These are phyloP conservation scores for Xylariaceae sp. DNA, from an alignment of 2,329 filamentous ascomycete species.

Conservation along the genomic window DNA sequence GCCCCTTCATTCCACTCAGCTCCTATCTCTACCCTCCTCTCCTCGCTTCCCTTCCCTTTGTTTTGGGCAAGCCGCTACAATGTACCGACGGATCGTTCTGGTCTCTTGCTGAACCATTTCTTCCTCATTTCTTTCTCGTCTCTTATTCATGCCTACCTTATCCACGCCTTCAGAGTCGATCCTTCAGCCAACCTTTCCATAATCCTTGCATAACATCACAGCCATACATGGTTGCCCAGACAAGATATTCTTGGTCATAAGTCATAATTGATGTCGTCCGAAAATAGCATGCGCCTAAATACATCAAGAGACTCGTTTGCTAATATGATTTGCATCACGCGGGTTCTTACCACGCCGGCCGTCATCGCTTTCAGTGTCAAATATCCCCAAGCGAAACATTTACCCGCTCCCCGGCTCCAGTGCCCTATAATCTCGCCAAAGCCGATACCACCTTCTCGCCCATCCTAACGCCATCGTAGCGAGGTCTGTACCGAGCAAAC, in stretches of 20 bases:
- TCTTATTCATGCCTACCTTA: too few species aligned
- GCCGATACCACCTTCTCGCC: constrained; percentile 18
- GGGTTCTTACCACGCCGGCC: constrained; percentile 19
- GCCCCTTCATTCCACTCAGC: constrained; percentile 20
- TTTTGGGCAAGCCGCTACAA: too few species aligned
- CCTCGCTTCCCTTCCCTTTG: constrained; percentile 5
- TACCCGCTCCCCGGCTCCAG: constrained; percentile 20
- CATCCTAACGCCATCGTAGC: constrained; percentile 21
- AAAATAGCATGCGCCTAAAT: constrained; percentile 29
- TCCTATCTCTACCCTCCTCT: constrained; percentile 13
- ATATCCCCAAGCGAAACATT: constrained; percentile 19
- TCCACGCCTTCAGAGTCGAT: too few species aligned
- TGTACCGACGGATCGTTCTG: too few species aligned
- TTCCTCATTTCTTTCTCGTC: too few species aligned
- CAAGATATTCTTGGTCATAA: too few species aligned
- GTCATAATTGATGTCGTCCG: constrained; percentile 30
- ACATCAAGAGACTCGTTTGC: constrained; percentile 26
- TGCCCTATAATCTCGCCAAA: constrained; percentile 17
- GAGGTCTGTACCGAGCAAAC: constrained; percentile 17
- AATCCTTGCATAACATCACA: too few species aligned
- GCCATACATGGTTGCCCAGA: too few species aligned
- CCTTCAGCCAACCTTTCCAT: too few species aligned
- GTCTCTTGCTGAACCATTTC: too few species aligned
- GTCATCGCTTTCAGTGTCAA: constrained; percentile 11
- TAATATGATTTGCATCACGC: constrained; percentile 19